Evolutionary conservation across 805 yeast species (phyloP).

Genomic region (Jamesozyma gamospora): DNA sequence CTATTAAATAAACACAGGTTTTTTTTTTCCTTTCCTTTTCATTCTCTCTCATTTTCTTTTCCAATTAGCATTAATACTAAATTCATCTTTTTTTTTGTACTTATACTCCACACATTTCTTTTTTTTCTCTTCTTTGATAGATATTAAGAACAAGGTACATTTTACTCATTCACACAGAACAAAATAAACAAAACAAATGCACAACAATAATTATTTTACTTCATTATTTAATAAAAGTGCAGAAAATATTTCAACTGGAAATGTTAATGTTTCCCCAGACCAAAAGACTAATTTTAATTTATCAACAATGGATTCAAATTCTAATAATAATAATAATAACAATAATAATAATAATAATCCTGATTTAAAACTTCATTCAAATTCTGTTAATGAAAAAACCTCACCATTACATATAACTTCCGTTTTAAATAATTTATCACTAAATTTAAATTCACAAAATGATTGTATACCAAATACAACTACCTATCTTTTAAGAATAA

Average conservation of each 20-base stretch:
- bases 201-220: conserved; percentile 1
- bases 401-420: conserved; percentile 26
- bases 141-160: no score
- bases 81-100: no score
- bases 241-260: conserved; percentile 1
- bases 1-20: no score
- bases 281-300: conserved; percentile 1
- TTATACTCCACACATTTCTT: no score
- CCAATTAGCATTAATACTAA: no score
- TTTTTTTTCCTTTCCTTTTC: no score
- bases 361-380: neutral
- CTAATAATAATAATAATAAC: neutral
- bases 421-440: conserved; percentile 22
- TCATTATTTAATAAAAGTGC: conserved; percentile 2
- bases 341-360: neutral
- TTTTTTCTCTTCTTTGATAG: no score
- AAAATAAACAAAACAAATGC: no score
- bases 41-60: no score
- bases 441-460: conserved; percentile 10
- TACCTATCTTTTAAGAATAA: conserved; percentile 32
- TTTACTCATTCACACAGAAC: no score
- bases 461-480: conserved; percentile 1
- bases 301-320: neutral
- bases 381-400: conserved; percentile 8
- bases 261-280: conserved; percentile 2